Conservation (phyloP, 257 asterid species). For the Voacanga thouarsii region DNA sequence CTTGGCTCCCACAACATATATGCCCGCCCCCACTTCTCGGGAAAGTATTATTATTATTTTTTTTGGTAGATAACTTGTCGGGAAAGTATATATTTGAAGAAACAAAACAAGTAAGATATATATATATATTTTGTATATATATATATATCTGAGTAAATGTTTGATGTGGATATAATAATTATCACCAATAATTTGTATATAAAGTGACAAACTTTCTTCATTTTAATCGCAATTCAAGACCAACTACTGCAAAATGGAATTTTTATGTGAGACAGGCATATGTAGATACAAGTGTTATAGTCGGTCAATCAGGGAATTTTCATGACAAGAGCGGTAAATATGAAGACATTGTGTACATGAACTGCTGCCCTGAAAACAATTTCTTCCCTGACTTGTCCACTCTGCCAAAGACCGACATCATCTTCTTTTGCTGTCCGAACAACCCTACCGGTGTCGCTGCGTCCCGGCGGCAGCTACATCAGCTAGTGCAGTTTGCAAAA, state of each 20-base stretch:
- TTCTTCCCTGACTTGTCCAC: conserved; percentile 69
- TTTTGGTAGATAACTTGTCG: too few relatives aligned
- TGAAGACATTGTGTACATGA: conserved; percentile 60
- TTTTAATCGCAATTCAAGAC: neutral
- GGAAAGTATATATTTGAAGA: too few relatives aligned
- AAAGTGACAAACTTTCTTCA: too few relatives aligned
- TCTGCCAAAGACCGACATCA: conserved; percentile 57
- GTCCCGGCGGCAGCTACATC: conserved; percentile 52
- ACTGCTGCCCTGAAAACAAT: conserved; percentile 50
- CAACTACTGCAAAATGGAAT: neutral
- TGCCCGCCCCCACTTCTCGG: too few relatives aligned
- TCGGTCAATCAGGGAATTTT: conserved; percentile 68
- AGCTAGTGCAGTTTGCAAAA: conserved; percentile 59
- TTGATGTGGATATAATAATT: too few relatives aligned
- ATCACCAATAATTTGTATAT: too few relatives aligned
- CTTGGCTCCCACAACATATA: too few relatives aligned
- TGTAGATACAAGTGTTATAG: conserved; percentile 70
- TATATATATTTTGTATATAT: too few relatives aligned
- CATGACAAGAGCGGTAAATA: conserved; percentile 49
- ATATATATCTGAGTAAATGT: too few relatives aligned
- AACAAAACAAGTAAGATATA: too few relatives aligned
- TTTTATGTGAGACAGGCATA: conserved; percentile 56
- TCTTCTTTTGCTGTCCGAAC: conserved; percentile 83
- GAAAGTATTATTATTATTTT: too few relatives aligned
- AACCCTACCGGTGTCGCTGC: conserved; percentile 90